phyloP scores from a whole-genome alignment of 345 rosid species.

The Euphorbia tirucalli region DNA sequence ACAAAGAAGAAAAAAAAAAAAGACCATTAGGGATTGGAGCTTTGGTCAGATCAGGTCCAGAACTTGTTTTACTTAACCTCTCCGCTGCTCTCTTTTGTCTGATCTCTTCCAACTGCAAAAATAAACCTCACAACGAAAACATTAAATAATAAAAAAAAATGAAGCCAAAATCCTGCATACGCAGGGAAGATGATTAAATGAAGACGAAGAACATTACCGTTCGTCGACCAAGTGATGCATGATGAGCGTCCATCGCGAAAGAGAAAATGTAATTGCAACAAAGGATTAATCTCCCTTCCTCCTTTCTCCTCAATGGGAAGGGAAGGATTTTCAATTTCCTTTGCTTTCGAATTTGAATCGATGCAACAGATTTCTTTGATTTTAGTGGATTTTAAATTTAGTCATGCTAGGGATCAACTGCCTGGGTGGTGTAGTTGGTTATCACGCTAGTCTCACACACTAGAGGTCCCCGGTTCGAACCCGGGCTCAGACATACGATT shows the following conservation, averaged over 20 bases:
- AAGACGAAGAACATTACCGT: slow-evolving; percentile 46
- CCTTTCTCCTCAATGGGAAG: neutral
- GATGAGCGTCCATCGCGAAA: slow-evolving; percentile 59
- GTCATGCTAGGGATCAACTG: neutral
- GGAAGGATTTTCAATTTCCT: neutral
- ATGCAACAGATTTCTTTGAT: neutral
- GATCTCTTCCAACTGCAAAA: slow-evolving; percentile 78
- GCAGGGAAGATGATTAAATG: neutral
- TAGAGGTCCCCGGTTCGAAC: slow-evolving; percentile 73
- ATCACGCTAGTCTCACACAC: slow-evolving; percentile 84
- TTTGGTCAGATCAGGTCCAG: slow-evolving; percentile 78
- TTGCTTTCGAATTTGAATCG: neutral
- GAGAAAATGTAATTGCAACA: slow-evolving; percentile 1
- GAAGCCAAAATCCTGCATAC: neutral
- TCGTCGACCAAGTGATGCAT: slow-evolving; percentile 92
- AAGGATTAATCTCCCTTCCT: neutral
- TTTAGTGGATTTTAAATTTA: neutral
- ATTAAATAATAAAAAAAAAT: neutral
- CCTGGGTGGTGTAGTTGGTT: slow-evolving; percentile 75
- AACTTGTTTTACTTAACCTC: slow-evolving; percentile 67
- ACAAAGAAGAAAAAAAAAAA: slow-evolving; percentile 6
- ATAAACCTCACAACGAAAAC: slow-evolving; percentile 8
- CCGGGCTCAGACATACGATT: slow-evolving; percentile 32
- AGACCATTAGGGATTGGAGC: slow-evolving; percentile 55
- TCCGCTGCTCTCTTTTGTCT: slow-evolving; percentile 93